Evolutionary conservation across 2,329 filamentous ascomycete genomes (phyloP).

Genomic region (Ascocoryne sarcoides): DNA sequence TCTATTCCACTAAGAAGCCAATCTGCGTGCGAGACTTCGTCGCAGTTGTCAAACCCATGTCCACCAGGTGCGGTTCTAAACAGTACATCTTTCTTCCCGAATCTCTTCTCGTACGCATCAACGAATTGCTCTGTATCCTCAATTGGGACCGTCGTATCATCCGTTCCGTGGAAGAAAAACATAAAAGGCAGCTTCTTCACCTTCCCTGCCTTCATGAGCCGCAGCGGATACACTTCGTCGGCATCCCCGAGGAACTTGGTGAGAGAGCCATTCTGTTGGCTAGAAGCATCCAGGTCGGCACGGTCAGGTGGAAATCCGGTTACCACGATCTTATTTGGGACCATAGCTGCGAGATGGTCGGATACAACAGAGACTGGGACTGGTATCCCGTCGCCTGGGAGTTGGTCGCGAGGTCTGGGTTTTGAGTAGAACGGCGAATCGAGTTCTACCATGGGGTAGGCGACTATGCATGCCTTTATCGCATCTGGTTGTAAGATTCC

Average conservation of each 20-base stretch:
- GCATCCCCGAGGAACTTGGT: conserved; percentile 8
- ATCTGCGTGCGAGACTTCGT: too few relatives aligned
- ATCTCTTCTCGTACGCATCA: conserved; percentile 9
- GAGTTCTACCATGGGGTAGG: conserved; percentile 26
- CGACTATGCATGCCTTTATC: conserved; percentile 14
- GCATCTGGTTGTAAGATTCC: conserved; percentile 20
- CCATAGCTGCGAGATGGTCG: conserved; percentile 7
- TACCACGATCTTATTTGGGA: conserved; percentile 11
- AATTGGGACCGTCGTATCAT: conserved; percentile 16
- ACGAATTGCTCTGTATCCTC: conserved; percentile 11
- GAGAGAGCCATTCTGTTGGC: conserved; percentile 30
- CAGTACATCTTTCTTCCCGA: too few relatives aligned
- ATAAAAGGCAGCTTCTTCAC: conserved; percentile 12
- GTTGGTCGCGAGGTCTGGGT: conserved; percentile 34
- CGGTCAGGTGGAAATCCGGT: conserved; percentile 10
- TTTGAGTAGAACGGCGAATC: conserved; percentile 34
- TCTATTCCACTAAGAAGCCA: too few relatives aligned
- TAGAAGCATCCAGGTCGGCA: conserved; percentile 6
- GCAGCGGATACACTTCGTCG: conserved; percentile 9
- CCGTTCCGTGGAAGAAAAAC: conserved; percentile 14
- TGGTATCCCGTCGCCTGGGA: conserved; percentile 34
- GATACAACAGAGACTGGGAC: conserved; percentile 11
- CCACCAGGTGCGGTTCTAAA: too few relatives aligned
- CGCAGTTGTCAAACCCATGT: too few relatives aligned
- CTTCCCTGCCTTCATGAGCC: conserved; percentile 4